Evolutionary conservation across 2,329 filamentous ascomycete genomes (phyloP).

Genomic region (Dactylonectria estremocensis): DNA sequence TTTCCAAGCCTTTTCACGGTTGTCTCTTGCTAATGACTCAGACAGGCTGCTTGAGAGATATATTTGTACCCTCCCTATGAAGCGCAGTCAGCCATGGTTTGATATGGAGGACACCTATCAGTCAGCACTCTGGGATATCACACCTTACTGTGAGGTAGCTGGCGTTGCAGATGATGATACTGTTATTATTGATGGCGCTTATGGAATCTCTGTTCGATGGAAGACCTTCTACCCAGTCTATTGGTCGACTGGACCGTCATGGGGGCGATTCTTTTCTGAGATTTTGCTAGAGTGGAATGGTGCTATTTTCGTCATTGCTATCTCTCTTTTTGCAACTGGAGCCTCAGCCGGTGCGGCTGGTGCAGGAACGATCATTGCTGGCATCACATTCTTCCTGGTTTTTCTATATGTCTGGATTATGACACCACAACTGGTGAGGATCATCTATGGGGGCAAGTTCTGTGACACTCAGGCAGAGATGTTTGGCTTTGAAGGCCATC

Average conservation of each 20-base stretch:
- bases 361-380: constrained; percentile 29
- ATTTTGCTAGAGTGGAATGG: constrained; percentile 43
- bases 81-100: constrained; percentile 47
- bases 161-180: constrained; percentile 54
- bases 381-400: constrained; percentile 43
- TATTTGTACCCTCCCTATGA: constrained; percentile 49
- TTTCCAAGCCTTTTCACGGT: constrained; percentile 56
- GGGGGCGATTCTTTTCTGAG: constrained; percentile 39
- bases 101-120: constrained; percentile 53
- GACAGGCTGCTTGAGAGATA: constrained; percentile 54
- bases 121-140: constrained; percentile 54
- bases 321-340: constrained; percentile 37
- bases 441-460: constrained; percentile 51
- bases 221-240: constrained; percentile 50
- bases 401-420: constrained; percentile 45
- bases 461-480: constrained; percentile 48
- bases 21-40: constrained; percentile 55
- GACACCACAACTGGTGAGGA: constrained; percentile 45
- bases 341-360: constrained; percentile 21
- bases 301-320: constrained; percentile 40
- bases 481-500: constrained; percentile 53
- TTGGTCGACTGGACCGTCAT: constrained; percentile 46
- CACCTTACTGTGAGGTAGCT: constrained; percentile 51
- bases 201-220: constrained; percentile 52
- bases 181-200: constrained; percentile 53